Base-by-base conservation (phyloP, 202 grass and related monocot species). In the Saccharum hybrid region DNA sequence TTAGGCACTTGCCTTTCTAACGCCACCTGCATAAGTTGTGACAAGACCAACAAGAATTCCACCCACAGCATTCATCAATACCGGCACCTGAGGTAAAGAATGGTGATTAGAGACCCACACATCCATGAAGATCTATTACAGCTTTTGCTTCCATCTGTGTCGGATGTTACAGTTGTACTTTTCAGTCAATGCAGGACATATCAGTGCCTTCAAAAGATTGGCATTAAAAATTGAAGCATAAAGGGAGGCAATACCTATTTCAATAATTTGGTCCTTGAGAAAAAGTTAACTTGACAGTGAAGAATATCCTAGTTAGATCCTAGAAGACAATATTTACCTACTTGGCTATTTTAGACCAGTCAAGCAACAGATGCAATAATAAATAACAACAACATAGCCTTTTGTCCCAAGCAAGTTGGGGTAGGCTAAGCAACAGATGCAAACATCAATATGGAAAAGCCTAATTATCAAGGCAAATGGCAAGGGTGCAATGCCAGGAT, bases 1-100 rank as follows among this genome's bases (percentile, higher is more conserved):
- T 79, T 64, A 83, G n/a, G 15, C 34, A 74, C 87, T 94, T 84
- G 72, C 96, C 96, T 98, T 98, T 88, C 81, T 92, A 83, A 98
- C 88, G 86, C 96, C 93, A 60, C 93, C 93, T 65, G 96, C 93
- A 80, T 98, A 93, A 84, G 88, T 90, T 82, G 96, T 98, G 51
- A 98, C 96, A 79, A 98, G 96, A 74, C 96, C 96, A 79, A 98
- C 96, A 84, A 98, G 96, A 85, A 98, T 98, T 62, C 96, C 96
- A 65, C 93, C 96, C 12, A 92, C 77, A 71, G 96, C 96, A 89
- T 98, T 98, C 79, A 83, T 90, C 85, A 94, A 42, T 63, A 96
- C 91, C 14, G 96, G 96, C 77, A 98, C 79, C 96, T 98, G 86
- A 82, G 37, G 41, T 82, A 86, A 49, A 67, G 14, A 48, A 67